Base-by-base conservation (phyloP, 768 basidiomycete genomes). In the Leccinum arenicola region DNA sequence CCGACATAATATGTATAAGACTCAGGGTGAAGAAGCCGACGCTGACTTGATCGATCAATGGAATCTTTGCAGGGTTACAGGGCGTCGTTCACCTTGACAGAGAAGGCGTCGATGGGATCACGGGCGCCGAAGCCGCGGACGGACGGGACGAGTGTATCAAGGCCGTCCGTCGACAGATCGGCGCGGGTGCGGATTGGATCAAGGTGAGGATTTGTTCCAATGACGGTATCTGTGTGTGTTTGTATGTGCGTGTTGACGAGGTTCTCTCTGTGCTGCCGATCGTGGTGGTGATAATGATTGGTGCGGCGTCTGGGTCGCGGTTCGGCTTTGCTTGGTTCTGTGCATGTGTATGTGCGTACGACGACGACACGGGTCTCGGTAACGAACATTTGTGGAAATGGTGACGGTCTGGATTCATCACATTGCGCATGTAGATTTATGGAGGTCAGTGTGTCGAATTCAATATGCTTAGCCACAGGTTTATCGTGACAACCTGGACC, bases 121-220 rank as follows among this genome's bases (percentile, higher is more conserved):
- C 75, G 4, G 84, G 86, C 6, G 84, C 84, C 9, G 81, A 85
- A 58, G 77, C 78, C 4, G 85, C 79, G 1, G 85, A 88, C 61
- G 87, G 86, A 1, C 70, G 77, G 23, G 80, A 79, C 29, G 83
- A 76, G 36, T 84, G 86, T 63, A 67, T 80, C 43, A 77, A 76
- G 59, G 84, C 80, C 12, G 83, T 86, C 5, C 75, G 85, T 27
- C 77, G 76, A 58, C 87, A 87, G 62, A 78, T 88, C 56, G 85
- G 85, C 31, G 80, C 83, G 12, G 85, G 85, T 7, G 82, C 86
- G 4, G 87, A 88, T 70, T 85, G 82, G 82, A 84, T 88, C 63
- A 87, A 87, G 79, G 82, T 83, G 59, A 43, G 23, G 17, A 25
- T 21, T 12, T 12, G 19, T 19, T 47, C 5, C 19, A 19, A 66